phyloP scores from a whole-genome alignment of 169 alveolate species.

The Fabrea salina region DNA sequence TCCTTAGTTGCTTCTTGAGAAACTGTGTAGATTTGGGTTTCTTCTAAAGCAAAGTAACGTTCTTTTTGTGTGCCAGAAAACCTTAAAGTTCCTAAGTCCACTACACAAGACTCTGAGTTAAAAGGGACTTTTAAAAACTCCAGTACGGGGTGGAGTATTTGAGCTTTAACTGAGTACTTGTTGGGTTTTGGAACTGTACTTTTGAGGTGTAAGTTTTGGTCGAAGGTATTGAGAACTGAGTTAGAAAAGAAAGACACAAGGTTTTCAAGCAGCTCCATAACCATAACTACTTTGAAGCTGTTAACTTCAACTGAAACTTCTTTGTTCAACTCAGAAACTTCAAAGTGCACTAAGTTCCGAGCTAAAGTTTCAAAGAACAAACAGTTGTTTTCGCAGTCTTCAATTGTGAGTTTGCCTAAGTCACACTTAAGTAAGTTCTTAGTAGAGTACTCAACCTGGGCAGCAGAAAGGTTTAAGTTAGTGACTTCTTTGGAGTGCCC shows the following conservation, averaged over 20 bases:
- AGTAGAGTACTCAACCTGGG: background rate
- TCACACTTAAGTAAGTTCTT: background rate
- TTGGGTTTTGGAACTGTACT: background rate
- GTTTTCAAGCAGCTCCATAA: background rate
- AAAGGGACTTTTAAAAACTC: background rate
- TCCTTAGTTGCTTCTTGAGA: background rate
- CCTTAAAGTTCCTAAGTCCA: background rate
- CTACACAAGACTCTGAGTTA: background rate
- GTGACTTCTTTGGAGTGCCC: background rate
- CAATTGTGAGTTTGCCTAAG: background rate
- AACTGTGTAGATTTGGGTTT: background rate
- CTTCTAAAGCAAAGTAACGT: background rate
- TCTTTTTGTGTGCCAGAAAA: background rate
- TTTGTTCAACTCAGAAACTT: background rate
- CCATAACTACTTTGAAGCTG: slow-evolving; percentile 8
- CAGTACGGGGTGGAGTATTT: background rate
- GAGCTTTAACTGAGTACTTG: background rate
- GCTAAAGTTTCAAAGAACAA: slow-evolving; percentile 13
- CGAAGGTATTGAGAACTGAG: background rate
- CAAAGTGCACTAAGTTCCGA: background rate
- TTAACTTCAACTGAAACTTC: background rate
- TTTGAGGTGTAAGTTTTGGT: background rate
- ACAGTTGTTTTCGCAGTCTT: background rate
- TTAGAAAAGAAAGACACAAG: background rate
- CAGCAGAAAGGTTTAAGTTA: background rate